Percentiles rank a stretch among this genome's conserved stretches.
Conservation (phyloP, 1,139 yeast species). For the Candida tetrigidarum region DNA sequence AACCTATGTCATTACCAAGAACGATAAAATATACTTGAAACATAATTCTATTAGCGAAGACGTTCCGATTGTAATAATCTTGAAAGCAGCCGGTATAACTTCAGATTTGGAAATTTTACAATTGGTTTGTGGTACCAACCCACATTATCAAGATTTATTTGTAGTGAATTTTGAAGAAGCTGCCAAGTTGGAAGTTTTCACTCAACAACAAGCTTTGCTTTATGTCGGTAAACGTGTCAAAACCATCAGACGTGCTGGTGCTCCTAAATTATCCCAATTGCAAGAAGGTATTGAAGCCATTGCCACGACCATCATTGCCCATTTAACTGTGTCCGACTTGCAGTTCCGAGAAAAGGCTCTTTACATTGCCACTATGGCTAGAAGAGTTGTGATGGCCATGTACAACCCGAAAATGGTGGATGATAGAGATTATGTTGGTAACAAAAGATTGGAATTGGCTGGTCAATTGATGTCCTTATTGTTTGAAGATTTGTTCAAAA, state of each 20-base stretch:
- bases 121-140: conserved; percentile 88
- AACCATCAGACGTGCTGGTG: conserved; percentile 84
- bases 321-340: conserved; percentile 80
- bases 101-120: conserved; percentile 95
- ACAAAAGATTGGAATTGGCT: conserved; percentile 94
- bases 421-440: conserved; percentile 98
- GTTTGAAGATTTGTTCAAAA: conserved; percentile 96
- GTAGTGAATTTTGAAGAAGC: conserved; percentile 95
- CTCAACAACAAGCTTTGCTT: conserved; percentile 93
- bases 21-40: conserved; percentile 85
- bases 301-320: conserved; percentile 96
- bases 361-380: conserved; percentile 94
- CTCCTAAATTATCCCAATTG: conserved; percentile 75
- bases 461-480: conserved; percentile 95
- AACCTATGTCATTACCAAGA: conserved; percentile 92
- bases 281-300: conserved; percentile 98
- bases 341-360: conserved; percentile 95
- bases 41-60: conserved; percentile 97
- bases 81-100: conserved; percentile 94
- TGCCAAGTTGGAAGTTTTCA: conserved; percentile 79
- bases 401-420: conserved; percentile 94
- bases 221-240: conserved; percentile 91
- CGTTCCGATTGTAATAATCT: conserved; percentile 88
- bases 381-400: conserved; percentile 96
- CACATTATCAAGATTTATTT: conserved; percentile 88